Base-by-base conservation (phyloP, 2,329 filamentous ascomycete species). In the Ophiognomonia clavigignenti-juglandacearum region DNA sequence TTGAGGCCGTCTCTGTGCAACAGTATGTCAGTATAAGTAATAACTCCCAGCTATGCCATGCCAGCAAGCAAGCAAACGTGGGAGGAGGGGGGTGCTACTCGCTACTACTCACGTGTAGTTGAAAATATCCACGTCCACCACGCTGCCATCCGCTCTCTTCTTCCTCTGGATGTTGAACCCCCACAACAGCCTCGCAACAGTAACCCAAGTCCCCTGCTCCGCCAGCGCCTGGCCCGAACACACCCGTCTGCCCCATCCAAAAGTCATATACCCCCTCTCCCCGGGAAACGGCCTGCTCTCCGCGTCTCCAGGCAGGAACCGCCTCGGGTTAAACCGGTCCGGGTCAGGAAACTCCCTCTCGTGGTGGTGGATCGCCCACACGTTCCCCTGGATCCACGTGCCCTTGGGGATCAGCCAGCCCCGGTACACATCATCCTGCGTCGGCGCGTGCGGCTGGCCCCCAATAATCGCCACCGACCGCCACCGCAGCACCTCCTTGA, bases 161-260 rank as follows among this genome's bases (percentile, higher is more conserved):
- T 65, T 63, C 53, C 63, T 67, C 50, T 64, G 59, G 47, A 81
- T 73, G 45, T 68, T 66, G 55, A 81, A 83, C 0, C 68, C 77
- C 76, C 79, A 82, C 6, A 83, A 63, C 23, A 82, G 56, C 13
- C 78, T 64, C 8, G 75, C 74, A 37, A 82, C 67, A 0, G 73
- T 78, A 55, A 82, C 72, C 69, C 76, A 82, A 0, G 76, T 76
- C 6, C 78, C 76, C 56, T 80, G 75, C 59, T 83, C 78, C 2
- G 78, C 78, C 16, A 83, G 62, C 3, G 68, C 73, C 56, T 77
- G 69, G 1, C 77, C 76, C 37, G 69, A 71, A 57, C 76, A 80
- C 4, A 76, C 72, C 6, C 76, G 61, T 3, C 76, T 67, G 6
- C 77, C 77, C 72, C 74, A 79, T 22, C 76, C 75, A 55, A 79